Base-by-base conservation (phyloP, 257 asterid species). In the Forsythia suspensa region DNA sequence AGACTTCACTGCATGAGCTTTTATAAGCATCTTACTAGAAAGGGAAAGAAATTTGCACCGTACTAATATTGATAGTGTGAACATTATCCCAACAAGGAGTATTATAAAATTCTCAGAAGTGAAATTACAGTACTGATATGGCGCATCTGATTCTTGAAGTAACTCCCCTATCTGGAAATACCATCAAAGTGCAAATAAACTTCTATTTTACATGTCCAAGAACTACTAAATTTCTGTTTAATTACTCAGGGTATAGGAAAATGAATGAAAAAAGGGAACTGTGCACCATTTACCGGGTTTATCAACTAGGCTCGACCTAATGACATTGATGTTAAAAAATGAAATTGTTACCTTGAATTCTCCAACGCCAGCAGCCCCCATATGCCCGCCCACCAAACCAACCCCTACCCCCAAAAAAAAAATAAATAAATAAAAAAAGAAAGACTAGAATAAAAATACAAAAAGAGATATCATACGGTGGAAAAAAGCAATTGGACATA, bases 161-260 rank as follows among this genome's bases (percentile, higher is more conserved):
- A 57, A 57, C 24, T 6, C 24, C 34, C 2, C 21, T 5, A 0
- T 20, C 67, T 59, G 3, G 55, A 0, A 46, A 11, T 46, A 1
- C 37, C 34, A 8, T 8, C 37, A 61, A 21, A 61, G 38, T 8
- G 6, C 1, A 20, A 63, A 10, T 21, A 59, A 21, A 59, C 34
- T 29, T 10, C 39, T 63, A 11, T 11, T 51, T 51, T 51, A 10
- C 59, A 11, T 18, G 8, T 24, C 40, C 70, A 24, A 9, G n/a
- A n/a, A 59, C 68, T n/a, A 59, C 5, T 59, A 59, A 59, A n/a
- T 21, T 7, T n/a, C 72, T 15, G 65, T 36, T 57, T 42, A 68
- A 57, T 21, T 48, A 71, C 76, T 66, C 38, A 6, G 39, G 57
- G 57, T 48, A 46, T 41, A 16, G 57, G 71, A 80, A 80, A 24